Evolutionary conservation across 495 filamentous ascomycete genomes (phyloP).

Genomic region (Podospora sp.): DNA sequence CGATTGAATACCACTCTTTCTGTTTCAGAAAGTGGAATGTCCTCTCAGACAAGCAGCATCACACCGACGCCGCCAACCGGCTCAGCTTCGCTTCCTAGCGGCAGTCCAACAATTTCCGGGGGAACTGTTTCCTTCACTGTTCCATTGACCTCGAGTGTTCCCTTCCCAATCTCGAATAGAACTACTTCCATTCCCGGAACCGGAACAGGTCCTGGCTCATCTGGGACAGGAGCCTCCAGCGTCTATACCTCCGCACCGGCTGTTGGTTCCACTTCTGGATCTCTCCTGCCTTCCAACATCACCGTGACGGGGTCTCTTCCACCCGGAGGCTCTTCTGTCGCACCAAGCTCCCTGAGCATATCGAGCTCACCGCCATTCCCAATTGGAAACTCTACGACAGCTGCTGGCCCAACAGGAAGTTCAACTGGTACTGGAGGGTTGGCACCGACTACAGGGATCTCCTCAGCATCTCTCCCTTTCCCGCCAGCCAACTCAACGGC

Average conservation of each 20-base stretch:
- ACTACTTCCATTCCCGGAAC: not conserved
- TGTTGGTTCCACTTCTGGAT: not conserved
- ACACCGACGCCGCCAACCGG: not conserved
- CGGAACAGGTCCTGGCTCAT: not conserved
- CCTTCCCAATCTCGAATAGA: not conserved
- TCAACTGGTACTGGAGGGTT: not conserved
- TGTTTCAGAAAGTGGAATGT: too few relatives aligned
- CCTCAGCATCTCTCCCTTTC: not conserved
- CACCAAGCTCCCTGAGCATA: not conserved
- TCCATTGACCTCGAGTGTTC: not conserved
- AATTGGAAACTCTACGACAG: slow-evolving; percentile 17
- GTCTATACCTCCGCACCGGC: not conserved
- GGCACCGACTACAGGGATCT: not conserved
- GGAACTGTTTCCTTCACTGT: not conserved
- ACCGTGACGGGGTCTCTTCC: not conserved
- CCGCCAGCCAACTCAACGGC: not conserved
- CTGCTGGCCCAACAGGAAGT: slow-evolving; percentile 6
- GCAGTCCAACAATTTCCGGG: not conserved
- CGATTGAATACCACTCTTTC: too few relatives aligned
- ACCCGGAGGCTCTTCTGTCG: not conserved
- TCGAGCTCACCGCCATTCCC: slow-evolving; percentile 9
- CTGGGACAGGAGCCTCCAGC: not conserved
- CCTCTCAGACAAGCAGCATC: too few relatives aligned
- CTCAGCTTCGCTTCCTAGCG: not conserved
- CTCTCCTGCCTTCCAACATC: not conserved